Evolutionary conservation across 257 asterid species (phyloP), one percentile per base, ranked within the genome.

Genomic region (Solanum neorickii): DNA sequence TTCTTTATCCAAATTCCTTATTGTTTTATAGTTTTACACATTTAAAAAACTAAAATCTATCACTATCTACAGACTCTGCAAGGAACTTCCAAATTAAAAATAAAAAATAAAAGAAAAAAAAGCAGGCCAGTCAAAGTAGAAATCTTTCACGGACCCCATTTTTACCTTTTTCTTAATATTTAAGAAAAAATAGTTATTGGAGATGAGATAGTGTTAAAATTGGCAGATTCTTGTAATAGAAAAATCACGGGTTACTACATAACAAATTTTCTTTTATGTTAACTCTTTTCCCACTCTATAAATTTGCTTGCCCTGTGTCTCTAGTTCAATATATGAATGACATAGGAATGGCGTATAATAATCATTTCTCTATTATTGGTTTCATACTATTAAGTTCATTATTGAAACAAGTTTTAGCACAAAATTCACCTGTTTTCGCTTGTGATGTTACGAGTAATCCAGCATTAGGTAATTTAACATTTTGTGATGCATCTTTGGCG

Each of bases 351-450:
- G 85, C 66, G 27, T 77, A 1, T 25, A 41, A 75, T 23, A 77
- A 27, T 35, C 41, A 44, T 23, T 29, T 12, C 85, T 46, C 21
- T 70, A 69, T 83, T 84, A 21, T 78, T 29, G 16, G 52, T 31
- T 84, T 35, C 27, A 29, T 87, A 20, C 7, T 37, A 37, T 14
- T 87, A 5, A 47, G 27, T 52, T 85, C 86, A 70, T 73, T 75
- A 33, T 3, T n/a, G 5, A 78, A n/a, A 27, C 62, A 72, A 9
- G 88, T 83, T 25, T 83, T 16, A 18, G 92, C 93, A 60, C 90
- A 92, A 35, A 86, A 87, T 23, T 89, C 92, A 2, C 90, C 87
- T 7, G 85, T 66, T 68, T 90, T 88, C 39, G 94, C 93, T 41
- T 89, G 93, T 68, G 94, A 92, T 37, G 13, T 87, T 47, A 70